These are phyloP conservation scores for Aschersonia sp. DNA, from an alignment of 2,329 filamentous ascomycete species.

Conservation along the genomic window DNA sequence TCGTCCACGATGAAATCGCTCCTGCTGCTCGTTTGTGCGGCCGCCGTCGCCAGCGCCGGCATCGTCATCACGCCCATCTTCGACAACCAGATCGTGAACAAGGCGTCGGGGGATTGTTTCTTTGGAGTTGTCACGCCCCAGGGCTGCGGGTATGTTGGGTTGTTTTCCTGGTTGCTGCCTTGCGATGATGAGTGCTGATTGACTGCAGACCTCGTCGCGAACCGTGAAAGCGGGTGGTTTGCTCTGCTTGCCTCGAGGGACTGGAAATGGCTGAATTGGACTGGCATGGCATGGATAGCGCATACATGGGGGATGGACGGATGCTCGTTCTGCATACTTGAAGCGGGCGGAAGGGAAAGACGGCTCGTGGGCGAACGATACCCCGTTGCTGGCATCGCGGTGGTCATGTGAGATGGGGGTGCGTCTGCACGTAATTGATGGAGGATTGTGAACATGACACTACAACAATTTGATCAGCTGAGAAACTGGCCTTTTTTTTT, in stretches of 20 bases:
- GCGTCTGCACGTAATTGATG: too few relatives aligned
- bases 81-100: constrained; percentile 35
- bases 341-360: too few relatives aligned
- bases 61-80: constrained; percentile 41
- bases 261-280: too few relatives aligned
- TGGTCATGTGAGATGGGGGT: too few relatives aligned
- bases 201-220: not conserved
- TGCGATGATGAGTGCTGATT: not conserved
- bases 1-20: constrained; percentile 13
- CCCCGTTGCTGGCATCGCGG: too few relatives aligned
- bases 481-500: too few relatives aligned
- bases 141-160: constrained; percentile 37
- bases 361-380: too few relatives aligned
- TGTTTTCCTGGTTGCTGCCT: not conserved
- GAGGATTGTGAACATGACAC: too few relatives aligned
- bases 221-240: not conserved
- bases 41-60: constrained; percentile 33
- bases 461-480: too few relatives aligned
- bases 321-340: too few relatives aligned
- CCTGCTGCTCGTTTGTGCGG: constrained; percentile 23
- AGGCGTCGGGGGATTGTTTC: constrained; percentile 34
- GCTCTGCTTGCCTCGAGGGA: not conserved
- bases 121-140: constrained; percentile 40
- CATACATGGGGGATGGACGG: too few relatives aligned
- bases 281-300: too few relatives aligned